These are phyloP conservation scores for Cyberlindnera sargentensis DNA, from an alignment of 805 yeast species.

Conservation along the genomic window DNA sequence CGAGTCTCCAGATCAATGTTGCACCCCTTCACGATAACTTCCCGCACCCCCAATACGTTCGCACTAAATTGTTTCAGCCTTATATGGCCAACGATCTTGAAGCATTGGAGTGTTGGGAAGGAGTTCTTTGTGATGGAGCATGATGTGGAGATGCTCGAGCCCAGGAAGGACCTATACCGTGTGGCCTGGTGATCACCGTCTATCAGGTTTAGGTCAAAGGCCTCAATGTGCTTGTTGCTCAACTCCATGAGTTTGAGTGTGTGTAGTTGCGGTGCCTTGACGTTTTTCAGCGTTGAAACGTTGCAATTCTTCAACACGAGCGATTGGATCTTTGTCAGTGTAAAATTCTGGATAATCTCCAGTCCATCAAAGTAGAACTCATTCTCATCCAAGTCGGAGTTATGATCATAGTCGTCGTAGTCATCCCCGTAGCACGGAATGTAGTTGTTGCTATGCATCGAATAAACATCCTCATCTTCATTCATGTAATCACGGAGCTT, in stretches of 20 bases:
- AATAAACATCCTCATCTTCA: constrained; percentile 20
- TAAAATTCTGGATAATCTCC: constrained; percentile 18
- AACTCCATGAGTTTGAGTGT: constrained; percentile 16
- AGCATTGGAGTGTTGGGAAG: constrained; percentile 1
- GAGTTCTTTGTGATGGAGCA: constrained; percentile 5
- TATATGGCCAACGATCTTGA: constrained; percentile 12
- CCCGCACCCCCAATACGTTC: constrained; percentile 1
- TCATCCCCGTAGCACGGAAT: constrained; percentile 15
- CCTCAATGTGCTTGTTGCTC: constrained; percentile 19
- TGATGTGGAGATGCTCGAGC: constrained; percentile 9
- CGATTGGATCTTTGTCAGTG: constrained; percentile 7
- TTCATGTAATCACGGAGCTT: constrained; percentile 22
- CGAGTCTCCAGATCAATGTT: constrained; percentile 7
- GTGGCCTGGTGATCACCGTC: constrained; percentile 6
- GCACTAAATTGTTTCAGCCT: constrained; percentile 5
- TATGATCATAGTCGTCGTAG: constrained; percentile 27
- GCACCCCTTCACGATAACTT: constrained; percentile 7
- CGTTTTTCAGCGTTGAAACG: constrained; percentile 13
- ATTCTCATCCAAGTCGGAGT: constrained; percentile 29
- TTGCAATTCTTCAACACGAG: constrained; percentile 19
- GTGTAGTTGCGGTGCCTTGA: constrained; percentile 10
- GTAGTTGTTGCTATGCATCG: constrained; percentile 16
- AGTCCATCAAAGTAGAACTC: constrained; percentile 31
- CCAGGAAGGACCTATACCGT: constrained; percentile 2
- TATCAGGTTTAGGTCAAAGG: constrained; percentile 16